Base-by-base conservation (phyloP, 2,329 filamentous ascomycete genomes). In the Macrophomina phaseolina region DNA sequence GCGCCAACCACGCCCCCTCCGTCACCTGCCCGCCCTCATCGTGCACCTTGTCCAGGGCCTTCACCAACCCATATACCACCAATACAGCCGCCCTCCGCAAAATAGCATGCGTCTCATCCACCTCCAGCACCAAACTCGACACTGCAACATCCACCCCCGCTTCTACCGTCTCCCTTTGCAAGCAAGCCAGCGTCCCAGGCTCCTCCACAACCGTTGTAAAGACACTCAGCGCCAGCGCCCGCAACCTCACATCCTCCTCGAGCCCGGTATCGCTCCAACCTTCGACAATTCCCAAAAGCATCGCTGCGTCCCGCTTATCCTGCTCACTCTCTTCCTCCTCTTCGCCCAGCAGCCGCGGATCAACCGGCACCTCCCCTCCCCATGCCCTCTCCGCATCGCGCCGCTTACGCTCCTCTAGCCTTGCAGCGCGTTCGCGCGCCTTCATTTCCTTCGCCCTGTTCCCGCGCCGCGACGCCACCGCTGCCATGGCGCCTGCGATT, bases 231-330 rank as follows among this genome's bases (percentile, higher is more conserved):
- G 90, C 88, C 28, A 90, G 92, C 14, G 89, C 81, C 0, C 91
- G 86, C 70, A 93, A 85, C 4, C 91, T 84, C 12, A 92, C 81
- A 72, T 93, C 90, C 74, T 93, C 90, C 67, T 84, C 84, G 0
- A 77, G 68, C 0, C 89, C 89, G 66, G 87, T 88, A 68, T 88
- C 85, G 70, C 89, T 84, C 90, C 90, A 92, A 0, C 89, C 89
- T 14, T 84, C 79, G 0, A 92, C 81, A 67, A 92, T 91, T 67
- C 83, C 55, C 84, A 81, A 36, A 83, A 87, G 66, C 83, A 83
- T 68, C 79, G 83, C 52, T 72, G 78, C 70, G 74, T 82, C 71
- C 81, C 81, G 56, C 81, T 74, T 68, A 46, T 74, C 70, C 4
- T 70, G 69, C 16, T 70, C 64, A 4, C 73, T 69, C 6, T 73